These are phyloP conservation scores for Apocynum venetum DNA, from an alignment of 257 asterid species.

Conservation along the genomic window DNA sequence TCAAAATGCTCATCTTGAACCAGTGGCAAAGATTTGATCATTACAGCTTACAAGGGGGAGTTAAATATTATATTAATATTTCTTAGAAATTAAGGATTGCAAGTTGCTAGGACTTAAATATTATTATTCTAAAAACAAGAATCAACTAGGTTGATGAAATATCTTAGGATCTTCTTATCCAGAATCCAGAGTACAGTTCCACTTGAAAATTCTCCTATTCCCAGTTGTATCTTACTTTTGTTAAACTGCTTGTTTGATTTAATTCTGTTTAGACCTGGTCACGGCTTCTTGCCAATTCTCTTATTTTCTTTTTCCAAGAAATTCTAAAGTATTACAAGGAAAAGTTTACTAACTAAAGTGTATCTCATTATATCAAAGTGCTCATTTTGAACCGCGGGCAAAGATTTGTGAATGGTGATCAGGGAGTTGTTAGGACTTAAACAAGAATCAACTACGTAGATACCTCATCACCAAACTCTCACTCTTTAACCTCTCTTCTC, in stretches of 20 bases:
- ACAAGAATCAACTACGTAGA: neutral
- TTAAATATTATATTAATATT: too few relatives aligned
- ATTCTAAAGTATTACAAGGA: too few relatives aligned
- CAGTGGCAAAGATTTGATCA: too few relatives aligned
- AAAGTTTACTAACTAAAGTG: too few relatives aligned
- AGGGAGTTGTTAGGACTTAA: neutral
- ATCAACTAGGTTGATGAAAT: neutral
- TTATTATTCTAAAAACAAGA: neutral
- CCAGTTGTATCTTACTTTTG: neutral
- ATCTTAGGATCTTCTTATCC: neutral
- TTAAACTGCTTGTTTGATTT: neutral
- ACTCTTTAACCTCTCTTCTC: too few relatives aligned
- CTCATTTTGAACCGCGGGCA: too few relatives aligned
- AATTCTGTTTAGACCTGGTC: neutral
- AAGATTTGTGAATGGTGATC: too few relatives aligned
- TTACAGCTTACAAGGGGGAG: too few relatives aligned
- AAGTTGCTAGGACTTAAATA: neutral
- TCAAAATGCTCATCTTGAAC: too few relatives aligned
- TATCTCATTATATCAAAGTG: too few relatives aligned
- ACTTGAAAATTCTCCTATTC: neutral
- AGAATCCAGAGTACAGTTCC: neutral
- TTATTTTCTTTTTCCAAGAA: neutral
- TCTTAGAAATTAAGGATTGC: neutral
- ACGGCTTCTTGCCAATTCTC: neutral
- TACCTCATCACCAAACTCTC: too few relatives aligned